Evolutionary conservation across 1,284 basidiomycete species (phyloP), one percentile per base, ranked within the genome.

Genomic region (Lignosus rhinocerotis): DNA sequence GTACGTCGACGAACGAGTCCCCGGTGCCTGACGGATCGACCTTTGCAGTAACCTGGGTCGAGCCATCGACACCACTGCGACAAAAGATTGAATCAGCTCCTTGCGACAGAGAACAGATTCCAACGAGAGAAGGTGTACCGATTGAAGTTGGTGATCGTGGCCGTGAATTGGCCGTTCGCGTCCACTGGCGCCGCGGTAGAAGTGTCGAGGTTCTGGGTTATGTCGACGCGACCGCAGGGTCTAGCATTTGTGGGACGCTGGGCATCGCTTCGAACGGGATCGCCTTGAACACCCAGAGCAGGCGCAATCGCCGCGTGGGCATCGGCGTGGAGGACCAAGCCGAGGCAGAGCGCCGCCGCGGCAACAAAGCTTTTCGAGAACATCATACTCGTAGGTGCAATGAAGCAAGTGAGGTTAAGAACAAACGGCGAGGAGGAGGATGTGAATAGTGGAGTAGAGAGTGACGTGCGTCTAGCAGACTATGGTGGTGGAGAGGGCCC

Each of bases 61-160:
- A 83, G 33, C 82, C 83, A 66, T 84, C 82, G 4, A 59, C 54
- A 44, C 76, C 76, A 44, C 76, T 80, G 44, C n/a, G 14, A 32
- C 42, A 25, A 3, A n/a, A 34, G 6, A n/a, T 2, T 17, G 11
- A 3, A 14, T 48, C n/a, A 36, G 33, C 10, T 4, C n/a, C 19
- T 6, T 43, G 12, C 9, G 17, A 19, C 12, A 6, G 2, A 16
- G 19, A 14, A 32, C 0, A 11, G 32, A 19, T 31, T n/a, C 33
- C 3, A 16, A 30, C 14, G 11, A 33, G 31, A 34, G n/a, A 14
- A 46, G 11, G 12, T 42, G 14, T 61, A 83, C 83, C 61, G 71
- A 63, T 85, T 84, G 68, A 81, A 84, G 71, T 82, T 78, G 46
- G 73, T 78, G 51, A 75, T 73, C 21, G 73, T 79, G 12, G 75